phyloP scores from a whole-genome alignment of 179 eudicot genomes.

The Dionaea muscipula region DNA sequence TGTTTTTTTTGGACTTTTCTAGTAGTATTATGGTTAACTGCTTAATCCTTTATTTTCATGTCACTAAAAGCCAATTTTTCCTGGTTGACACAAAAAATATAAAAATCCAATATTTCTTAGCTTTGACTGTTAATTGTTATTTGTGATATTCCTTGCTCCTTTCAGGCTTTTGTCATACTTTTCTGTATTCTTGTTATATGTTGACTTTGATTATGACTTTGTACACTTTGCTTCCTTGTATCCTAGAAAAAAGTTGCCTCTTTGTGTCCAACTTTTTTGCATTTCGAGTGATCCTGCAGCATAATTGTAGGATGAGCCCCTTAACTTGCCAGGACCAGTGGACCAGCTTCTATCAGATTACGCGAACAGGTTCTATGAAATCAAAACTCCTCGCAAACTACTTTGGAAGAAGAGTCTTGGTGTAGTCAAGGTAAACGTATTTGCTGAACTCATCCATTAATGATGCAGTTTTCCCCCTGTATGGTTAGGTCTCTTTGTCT shows the following conservation, averaged over 20 bases:
- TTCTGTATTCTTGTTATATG: no score
- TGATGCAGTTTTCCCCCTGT: no score
- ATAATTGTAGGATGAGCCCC: slow-evolving; percentile 64
- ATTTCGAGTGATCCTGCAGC: slow-evolving; percentile 1
- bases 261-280: slow-evolving; percentile 1
- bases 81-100: neutral
- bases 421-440: slow-evolving; percentile 69
- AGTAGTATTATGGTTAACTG: neutral
- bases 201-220: no score
- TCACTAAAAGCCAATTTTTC: neutral
- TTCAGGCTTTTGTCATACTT: no score
- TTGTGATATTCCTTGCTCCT: no score
- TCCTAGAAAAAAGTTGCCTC: neutral
- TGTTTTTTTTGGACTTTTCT: neutral
- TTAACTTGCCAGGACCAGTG: slow-evolving; percentile 59
- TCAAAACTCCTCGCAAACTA: slow-evolving; percentile 91
- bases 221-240: neutral
- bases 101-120: no score
- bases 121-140: no score
- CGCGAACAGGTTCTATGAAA: slow-evolving; percentile 80
- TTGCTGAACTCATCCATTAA: no score
- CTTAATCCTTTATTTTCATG: neutral
- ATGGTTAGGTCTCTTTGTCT: neutral
- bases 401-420: slow-evolving; percentile 95
- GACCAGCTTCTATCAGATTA: slow-evolving; percentile 68